Conservation (phyloP, 495 filamentous ascomycete species). For the Tuber microsphaerosporum region DNA sequence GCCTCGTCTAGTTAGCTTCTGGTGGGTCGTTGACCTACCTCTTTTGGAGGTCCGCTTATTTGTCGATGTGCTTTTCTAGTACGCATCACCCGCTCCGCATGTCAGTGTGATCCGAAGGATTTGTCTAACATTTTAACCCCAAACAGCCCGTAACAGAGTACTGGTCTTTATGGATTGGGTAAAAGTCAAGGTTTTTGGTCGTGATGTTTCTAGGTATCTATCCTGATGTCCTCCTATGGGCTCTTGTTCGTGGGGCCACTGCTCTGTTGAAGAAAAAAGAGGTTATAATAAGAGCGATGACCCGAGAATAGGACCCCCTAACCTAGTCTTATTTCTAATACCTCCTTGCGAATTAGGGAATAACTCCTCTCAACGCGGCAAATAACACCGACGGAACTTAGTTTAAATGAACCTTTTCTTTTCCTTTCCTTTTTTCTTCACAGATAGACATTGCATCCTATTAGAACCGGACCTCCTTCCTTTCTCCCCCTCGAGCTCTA, state of each 20-base stretch:
- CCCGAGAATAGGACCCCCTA: neutral
- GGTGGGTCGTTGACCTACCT: constrained; percentile 50
- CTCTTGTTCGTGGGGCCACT: neutral
- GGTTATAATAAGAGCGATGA: neutral
- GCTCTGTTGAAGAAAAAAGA: neutral
- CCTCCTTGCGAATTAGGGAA: neutral
- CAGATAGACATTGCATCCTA: neutral
- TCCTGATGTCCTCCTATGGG: constrained; percentile 18
- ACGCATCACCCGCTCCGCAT: constrained; percentile 17
- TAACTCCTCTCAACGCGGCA: neutral
- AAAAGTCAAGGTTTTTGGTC: constrained; percentile 90
- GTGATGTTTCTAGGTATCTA: constrained; percentile 91
- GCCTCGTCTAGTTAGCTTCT: constrained; percentile 21
- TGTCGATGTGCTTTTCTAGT: constrained; percentile 99
- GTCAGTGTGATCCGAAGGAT: neutral
- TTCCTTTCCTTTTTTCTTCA: neutral
- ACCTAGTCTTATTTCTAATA: neutral
- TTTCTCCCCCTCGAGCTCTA: neutral
- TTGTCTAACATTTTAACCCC: constrained; percentile 41
- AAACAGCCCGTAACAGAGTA: constrained; percentile 62
- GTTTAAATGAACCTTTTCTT: neutral
- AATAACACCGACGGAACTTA: neutral
- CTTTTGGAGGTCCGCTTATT: constrained; percentile 95
- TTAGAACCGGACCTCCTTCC: neutral
- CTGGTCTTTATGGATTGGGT: constrained; percentile 90